Conservation (phyloP, 2,329 filamentous ascomycete species). For the Colletotrichum lini region DNA sequence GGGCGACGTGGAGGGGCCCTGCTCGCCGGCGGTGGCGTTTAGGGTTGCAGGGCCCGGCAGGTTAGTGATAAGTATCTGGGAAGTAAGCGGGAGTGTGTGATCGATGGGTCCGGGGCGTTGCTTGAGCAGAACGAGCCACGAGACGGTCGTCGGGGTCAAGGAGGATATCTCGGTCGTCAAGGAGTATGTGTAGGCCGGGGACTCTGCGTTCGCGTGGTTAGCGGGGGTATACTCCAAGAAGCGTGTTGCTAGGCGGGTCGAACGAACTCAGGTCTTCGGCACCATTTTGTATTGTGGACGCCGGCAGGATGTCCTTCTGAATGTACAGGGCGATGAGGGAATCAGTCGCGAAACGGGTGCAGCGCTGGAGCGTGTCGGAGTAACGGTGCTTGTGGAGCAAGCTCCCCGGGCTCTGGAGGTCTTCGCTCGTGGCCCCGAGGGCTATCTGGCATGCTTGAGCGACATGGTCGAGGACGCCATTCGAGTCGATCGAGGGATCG, state of each 20-base stretch:
- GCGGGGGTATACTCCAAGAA: constrained; percentile 31
- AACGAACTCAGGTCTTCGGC: constrained; percentile 48
- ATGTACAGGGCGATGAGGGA: constrained; percentile 91
- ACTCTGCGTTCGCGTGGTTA: constrained; percentile 53
- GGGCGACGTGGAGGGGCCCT: constrained; percentile 82
- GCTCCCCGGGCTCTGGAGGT: constrained; percentile 86
- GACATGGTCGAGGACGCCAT: constrained; percentile 79
- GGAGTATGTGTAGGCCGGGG: constrained; percentile 79
- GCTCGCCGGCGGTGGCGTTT: constrained; percentile 76
- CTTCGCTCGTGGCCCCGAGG: constrained; percentile 80
- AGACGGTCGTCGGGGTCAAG: constrained; percentile 82
- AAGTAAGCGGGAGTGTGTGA: constrained; percentile 82
- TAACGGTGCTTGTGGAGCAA: constrained; percentile 82
- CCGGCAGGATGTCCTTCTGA: constrained; percentile 81
- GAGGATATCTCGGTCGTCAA: constrained; percentile 83
- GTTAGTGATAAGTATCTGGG: constrained; percentile 94
- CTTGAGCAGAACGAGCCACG: constrained; percentile 92
- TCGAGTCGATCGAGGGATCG: constrained; percentile 75
- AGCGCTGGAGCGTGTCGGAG: constrained; percentile 87
- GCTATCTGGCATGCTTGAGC: constrained; percentile 79
- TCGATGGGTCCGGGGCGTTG: constrained; percentile 86
- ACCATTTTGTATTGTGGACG: constrained; percentile 66
- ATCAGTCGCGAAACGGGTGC: constrained; percentile 90
- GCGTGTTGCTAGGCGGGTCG: neutral
- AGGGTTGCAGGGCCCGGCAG: constrained; percentile 85